Base-by-base conservation (phyloP, 352 stramenopile species). In the Pythium graminicola region DNA sequence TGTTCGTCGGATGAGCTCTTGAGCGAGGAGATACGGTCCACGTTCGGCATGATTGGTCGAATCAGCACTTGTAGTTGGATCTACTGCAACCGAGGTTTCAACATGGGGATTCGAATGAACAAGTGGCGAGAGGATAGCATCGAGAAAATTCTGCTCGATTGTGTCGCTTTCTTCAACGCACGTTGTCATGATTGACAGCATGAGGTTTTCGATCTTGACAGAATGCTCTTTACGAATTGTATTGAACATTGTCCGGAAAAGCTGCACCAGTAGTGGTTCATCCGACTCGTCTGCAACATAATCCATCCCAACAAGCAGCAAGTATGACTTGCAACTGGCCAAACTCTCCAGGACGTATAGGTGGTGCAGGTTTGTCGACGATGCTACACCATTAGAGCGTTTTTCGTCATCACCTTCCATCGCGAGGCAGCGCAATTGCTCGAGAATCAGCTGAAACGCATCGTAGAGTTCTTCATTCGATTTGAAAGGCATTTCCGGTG, bases 321-420 rank as follows among this genome's bases (percentile, higher is more conserved):
- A 32, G 42, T 72, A 86, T 4, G 75, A 76, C 62, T 85, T 88
- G 33, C 66, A 54, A 0, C 48, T 76, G 1, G 80, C 72, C 1
- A 95, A 47, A 20, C 68, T 89, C 50, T 95, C 84, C 6, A 95
- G 52, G 5, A 95, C 56, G 28, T 89, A 64, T 19, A 78, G 58
- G 44, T 65, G 55, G 26, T 77, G 73, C 24, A 74, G 29, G 40
- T 70, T 54, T 4, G 57, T 75, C 10, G 66, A 68, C 2, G 64
- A 64, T 5, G 50, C 29, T 20, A 31, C 6, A 14, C 43, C 72
- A 6, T 53, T 75, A 0, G 45, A 55, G 4, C 17, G 32, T 1
- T 41, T 57, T 1, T 55, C 59, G 11, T 62, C 54, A 20, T 68
- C 39, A 24, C 44, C 35, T 48, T 72, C 64, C 13, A 63, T 58